Conservation (phyloP, 2,329 filamentous ascomycete genomes). For the Penicillium sp. region DNA sequence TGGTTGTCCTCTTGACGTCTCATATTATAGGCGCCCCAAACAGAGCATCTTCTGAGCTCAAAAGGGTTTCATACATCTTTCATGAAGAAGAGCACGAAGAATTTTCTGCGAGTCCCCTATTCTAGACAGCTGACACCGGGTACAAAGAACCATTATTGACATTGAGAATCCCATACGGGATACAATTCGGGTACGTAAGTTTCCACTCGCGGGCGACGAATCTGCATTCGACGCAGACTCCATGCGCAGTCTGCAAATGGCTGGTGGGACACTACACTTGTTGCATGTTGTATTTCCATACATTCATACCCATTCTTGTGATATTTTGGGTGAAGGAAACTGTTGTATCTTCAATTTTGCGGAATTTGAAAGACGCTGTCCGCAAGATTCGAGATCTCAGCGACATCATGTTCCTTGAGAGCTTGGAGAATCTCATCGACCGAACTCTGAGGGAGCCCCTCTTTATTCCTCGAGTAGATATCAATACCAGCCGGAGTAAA, state of each 20-base stretch:
- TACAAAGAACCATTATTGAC: not conserved
- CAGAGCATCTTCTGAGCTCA: too few species aligned
- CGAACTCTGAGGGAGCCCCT: slow-evolving; percentile 1
- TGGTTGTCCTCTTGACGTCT: too few species aligned
- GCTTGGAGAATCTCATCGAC: slow-evolving; percentile 12
- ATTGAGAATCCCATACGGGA: not conserved
- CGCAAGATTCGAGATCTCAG: slow-evolving; percentile 10
- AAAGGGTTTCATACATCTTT: too few species aligned
- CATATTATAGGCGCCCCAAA: too few species aligned
- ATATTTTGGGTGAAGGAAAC: not conserved
- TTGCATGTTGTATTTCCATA: not conserved
- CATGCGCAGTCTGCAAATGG: not conserved
- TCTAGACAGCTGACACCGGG: too few species aligned
- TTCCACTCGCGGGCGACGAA: not conserved
- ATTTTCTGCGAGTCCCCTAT: too few species aligned
- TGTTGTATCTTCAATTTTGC: slow-evolving; percentile 1
- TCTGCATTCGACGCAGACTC: not conserved
- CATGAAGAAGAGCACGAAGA: too few species aligned
- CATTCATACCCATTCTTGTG: not conserved
- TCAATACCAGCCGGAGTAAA: slow-evolving; percentile 83
- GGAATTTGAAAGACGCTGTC: slow-evolving; percentile 13
- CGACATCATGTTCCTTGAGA: slow-evolving; percentile 7
- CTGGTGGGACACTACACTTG: not conserved
- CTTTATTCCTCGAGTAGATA: slow-evolving; percentile 61
- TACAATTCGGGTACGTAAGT: too few species aligned